phyloP scores from a whole-genome alignment of 1,284 basidiomycete genomes.

The Tilletia setariae region DNA sequence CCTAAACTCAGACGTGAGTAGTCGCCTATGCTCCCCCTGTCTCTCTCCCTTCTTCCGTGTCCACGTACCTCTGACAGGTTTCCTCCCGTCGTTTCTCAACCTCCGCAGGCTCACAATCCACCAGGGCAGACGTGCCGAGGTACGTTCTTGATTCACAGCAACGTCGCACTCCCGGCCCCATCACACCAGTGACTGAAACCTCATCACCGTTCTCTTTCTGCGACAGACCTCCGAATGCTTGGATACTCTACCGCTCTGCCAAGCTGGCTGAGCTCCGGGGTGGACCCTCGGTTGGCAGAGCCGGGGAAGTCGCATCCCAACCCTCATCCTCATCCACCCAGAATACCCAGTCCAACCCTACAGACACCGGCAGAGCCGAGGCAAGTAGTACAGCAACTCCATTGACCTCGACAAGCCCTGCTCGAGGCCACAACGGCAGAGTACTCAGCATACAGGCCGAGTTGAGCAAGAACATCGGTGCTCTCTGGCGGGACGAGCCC shows the following conservation, averaged over 20 bases:
- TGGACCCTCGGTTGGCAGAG: too few species aligned
- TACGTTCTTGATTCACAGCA: not conserved
- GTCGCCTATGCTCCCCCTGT: not conserved
- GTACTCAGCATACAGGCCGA: conserved; percentile 2
- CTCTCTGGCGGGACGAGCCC: not conserved
- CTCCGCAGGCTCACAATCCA: not conserved
- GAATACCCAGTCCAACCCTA: not conserved
- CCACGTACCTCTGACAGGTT: not conserved
- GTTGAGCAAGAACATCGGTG: conserved; percentile 13
- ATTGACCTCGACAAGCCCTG: not conserved
- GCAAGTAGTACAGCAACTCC: not conserved
- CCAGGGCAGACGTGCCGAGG: not conserved
- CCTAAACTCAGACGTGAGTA: too few species aligned
- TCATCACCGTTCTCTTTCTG: not conserved
- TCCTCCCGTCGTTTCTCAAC: not conserved
- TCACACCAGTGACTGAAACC: not conserved
- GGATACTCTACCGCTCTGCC: conserved; percentile 6
- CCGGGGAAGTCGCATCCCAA: not conserved
- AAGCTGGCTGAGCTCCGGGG: conserved; percentile 1
- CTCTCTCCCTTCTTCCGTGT: not conserved
- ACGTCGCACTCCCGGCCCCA: not conserved
- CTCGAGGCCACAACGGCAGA: not conserved
- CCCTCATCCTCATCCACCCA: not conserved
- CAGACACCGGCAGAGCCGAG: not conserved
- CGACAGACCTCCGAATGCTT: conserved; percentile 5